Base-by-base conservation (phyloP, 345 rosid genomes). In the Clarkia xantiana region DNA sequence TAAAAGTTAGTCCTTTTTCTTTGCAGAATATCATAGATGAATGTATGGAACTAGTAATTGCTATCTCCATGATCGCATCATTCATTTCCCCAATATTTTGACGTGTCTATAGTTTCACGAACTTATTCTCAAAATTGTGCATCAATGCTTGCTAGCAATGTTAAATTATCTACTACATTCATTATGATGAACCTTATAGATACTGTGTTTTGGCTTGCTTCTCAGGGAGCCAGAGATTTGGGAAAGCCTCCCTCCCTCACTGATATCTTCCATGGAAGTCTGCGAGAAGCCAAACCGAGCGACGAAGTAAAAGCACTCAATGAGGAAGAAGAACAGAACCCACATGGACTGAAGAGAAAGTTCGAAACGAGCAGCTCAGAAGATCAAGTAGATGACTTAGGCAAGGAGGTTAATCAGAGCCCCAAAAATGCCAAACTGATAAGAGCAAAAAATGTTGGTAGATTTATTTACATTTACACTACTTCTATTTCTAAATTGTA, bases 221-320 rank as follows among this genome's bases (percentile, higher is more conserved):
- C 45, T 47, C 54, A 87, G 96, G 96, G 90, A 62, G 88, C 87
- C 61, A 76, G 82, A 75, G 73, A 64, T 72, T 65, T 87, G 51
- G 78, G 87, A 42, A 78, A 82, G 48, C 94, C 95, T 34, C 94
- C 96, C 17, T 69, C 96, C 18, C 57, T 82, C 54, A 80, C 78
- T 42, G 88, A 87, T 62, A 67, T 84, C 49, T 69, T 84, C 42
- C 83, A 81, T 39, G 57, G 65, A 18, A 78, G 59, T 36, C 69
- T 80, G 34, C 64, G 60, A 47, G 64, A 51, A 17, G 29, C 60
- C 17, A 74, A 75, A 38, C 40, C 44, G 6, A 61, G 47, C 39
- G 66, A 61, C 18, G 59, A 73, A 14, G 68, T 40, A 46, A 56
- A 43, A 45, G 54, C 23, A 38, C 40, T 44, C 25, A 56, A 39